Base-by-base conservation (phyloP, 2,329 filamentous ascomycete species). In the Aaosphaeria arxii region DNA sequence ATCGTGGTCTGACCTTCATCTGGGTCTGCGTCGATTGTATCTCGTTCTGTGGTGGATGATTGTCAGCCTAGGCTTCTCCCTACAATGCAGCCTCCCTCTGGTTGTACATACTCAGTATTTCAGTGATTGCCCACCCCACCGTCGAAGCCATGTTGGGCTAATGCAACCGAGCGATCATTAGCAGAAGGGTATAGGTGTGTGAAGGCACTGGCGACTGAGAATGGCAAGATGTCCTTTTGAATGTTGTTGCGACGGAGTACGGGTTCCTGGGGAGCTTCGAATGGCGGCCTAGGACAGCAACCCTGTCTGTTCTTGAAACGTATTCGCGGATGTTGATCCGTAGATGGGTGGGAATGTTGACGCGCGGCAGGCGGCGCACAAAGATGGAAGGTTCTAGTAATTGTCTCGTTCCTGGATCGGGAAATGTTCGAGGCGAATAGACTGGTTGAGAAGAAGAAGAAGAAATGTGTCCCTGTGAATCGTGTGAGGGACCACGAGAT, bases 11-110 rank as follows among this genome's bases (percentile, higher is more conserved):
- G 55, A 71, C 72, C 71, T 50, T 77, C 75, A 42, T 69, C 66
- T 24, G 17, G 17, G 63, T 78, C 75, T 57, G 74, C 69, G 53
- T 77, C 75, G 57, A 65, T 62, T 40, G 72, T 67, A 53, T 77
- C 72, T 58, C 75, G 71, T 54, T 72, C 71, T 69, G 55, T 50
- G 28, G 51, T 53, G 57, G 61, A 53, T 64, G 59, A 49, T 33
- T 51, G 61, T 63, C 51, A 53, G 56, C 51, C 50, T 43, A 7
- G 13, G 11, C 24, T 11, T 17, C 17, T 41, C 17, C 11, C 11
- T 11, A n/a, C 11, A 24, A 4, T 11, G 17, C 11, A 28, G 9
- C 17, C 11, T 41, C 11, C 9, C 9, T 28, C 7, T 11, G 39
- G 39, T 24, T 13, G 33, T 17, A 54, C 70, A 51, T 67, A 73